Conservation (phyloP, 208 protist species). For the Jaenimonas drosophilae region DNA sequence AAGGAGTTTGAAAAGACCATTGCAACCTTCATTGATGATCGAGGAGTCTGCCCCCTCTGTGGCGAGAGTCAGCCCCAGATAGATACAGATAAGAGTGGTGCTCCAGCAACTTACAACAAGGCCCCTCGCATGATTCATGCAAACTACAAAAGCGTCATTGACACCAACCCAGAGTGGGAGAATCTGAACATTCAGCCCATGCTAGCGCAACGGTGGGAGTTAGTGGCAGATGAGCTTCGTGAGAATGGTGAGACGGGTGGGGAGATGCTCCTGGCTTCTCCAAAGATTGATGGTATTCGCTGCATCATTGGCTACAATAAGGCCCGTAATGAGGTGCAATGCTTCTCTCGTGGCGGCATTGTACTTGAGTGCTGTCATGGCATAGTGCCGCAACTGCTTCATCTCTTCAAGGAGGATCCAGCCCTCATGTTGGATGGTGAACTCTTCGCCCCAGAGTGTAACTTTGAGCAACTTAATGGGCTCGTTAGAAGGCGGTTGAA, state of each 20-base stretch:
- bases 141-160: slow-evolving; percentile 73
- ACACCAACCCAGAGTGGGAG: slow-evolving; percentile 79
- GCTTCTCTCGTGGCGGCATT: slow-evolving; percentile 81
- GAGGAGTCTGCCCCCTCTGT: slow-evolving; percentile 77
- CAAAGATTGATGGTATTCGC: slow-evolving; percentile 87
- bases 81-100: slow-evolving; percentile 1
- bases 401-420: slow-evolving; percentile 66
- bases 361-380: slow-evolving; percentile 76
- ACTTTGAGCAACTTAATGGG: slow-evolving; percentile 82
- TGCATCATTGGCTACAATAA: slow-evolving; percentile 77
- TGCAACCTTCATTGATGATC: slow-evolving; percentile 50
- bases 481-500: slow-evolving; percentile 52
- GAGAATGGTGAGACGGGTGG: slow-evolving; percentile 8
- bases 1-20: slow-evolving; percentile 78
- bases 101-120: slow-evolving; percentile 22
- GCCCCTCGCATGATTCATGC: slow-evolving; percentile 81
- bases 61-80: slow-evolving; percentile 11
- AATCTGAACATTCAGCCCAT: slow-evolving; percentile 78
- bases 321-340: slow-evolving; percentile 48
- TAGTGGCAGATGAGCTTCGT: slow-evolving; percentile 36
- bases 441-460: slow-evolving; percentile 74
- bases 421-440: slow-evolving; percentile 80
- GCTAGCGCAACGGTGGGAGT: slow-evolving; percentile 80
- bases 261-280: slow-evolving; percentile 61
- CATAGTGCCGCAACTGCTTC: slow-evolving; percentile 49